Base-by-base conservation (phyloP, 208 protist genomes). In the Trypanosoma melophagium region DNA sequence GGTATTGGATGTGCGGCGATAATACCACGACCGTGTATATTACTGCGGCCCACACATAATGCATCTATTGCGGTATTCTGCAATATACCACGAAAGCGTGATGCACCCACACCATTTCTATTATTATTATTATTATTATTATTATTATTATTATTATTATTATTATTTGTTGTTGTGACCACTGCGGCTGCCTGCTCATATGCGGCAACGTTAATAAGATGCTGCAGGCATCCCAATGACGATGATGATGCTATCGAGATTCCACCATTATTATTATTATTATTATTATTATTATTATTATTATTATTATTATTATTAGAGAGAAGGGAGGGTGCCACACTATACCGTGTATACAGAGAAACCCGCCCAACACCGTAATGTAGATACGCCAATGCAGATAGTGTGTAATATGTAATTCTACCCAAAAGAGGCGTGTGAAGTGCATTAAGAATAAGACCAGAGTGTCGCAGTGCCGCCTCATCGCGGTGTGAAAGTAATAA, bases 21-120 rank as follows among this genome's bases (percentile, higher is more conserved):
- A 47, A 93, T 66, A 1, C 87, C 87, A 31, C 87, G 79, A 41
- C 82, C 80, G 52, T 93, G 87, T 47, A 93, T 90, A 22, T 24
- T n/a, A 55, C 87, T 93, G 10, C 22, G 42, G n/a, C 84, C 84
- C 3, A 93, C 71, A 61, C 83, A 81, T n/a, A 93, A 38, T 52
- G 78, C 79, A 31, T 64, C 51, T 38, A 86, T 68, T 44, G 76
- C 71, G 7, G 63, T 60, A 22, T 58, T 74, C 9, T 76, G 70
- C 40, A 87, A 60, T 14, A 82, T 19, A 19, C 67, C 70, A 13
- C 76, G 66, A 45, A 76, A 71, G 45, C 12, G 50, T 8, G 57
- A 16, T 4, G 25, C 47, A 3, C 24, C 41, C 1, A 7, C 58
- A 55, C 24, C 21, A 21, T 42, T 16, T n/a, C 5, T 35, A 35